Evolutionary conservation across 169 alveolate genomes (phyloP).

Genomic region (Plasmodium yoelii): DNA sequence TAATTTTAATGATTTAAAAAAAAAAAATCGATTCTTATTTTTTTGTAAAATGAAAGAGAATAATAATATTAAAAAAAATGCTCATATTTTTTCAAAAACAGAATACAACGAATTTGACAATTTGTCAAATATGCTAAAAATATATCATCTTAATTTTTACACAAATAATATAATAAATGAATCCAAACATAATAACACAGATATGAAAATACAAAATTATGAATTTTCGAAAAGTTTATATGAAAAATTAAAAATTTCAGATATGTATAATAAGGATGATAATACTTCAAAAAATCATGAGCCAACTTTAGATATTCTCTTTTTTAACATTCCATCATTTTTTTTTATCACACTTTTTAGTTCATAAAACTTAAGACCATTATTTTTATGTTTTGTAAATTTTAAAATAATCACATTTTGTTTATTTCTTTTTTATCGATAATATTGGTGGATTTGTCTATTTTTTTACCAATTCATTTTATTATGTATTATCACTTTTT

Average conservation of each 20-base stretch:
- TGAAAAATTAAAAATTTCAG: slow-evolving; percentile 51
- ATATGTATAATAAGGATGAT: slow-evolving; percentile 7
- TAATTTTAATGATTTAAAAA: slow-evolving; percentile 71
- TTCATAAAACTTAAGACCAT: slow-evolving; percentile 1
- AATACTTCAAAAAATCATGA: background rate
- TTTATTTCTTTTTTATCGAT: too few species aligned
- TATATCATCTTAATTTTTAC: slow-evolving; percentile 40
- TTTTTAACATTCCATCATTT: slow-evolving; percentile 44
- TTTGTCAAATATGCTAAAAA: slow-evolving; percentile 28
- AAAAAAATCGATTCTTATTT: slow-evolving; percentile 61
- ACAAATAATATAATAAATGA: slow-evolving; percentile 56
- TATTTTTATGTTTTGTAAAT: background rate
- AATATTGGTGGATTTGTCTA: too few species aligned
- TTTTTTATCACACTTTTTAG: slow-evolving; percentile 53
- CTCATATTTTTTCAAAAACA: slow-evolving; percentile 18
- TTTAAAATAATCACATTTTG: background rate
- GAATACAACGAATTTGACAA: slow-evolving; percentile 58
- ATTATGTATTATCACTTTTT: too few species aligned
- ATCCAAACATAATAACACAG: slow-evolving; percentile 12
- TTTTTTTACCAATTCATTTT: too few species aligned
- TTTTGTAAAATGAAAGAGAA: slow-evolving; percentile 63
- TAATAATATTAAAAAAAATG: slow-evolving; percentile 6
- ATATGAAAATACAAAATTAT: slow-evolving; percentile 41
- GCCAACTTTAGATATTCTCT: slow-evolving; percentile 9
- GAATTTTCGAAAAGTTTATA: slow-evolving; percentile 27